A percentile compares a stretch with the other conserved stretches of the same genome.
Conservation (phyloP, 306 rosid species). For the Cucurbita moschata region DNA sequence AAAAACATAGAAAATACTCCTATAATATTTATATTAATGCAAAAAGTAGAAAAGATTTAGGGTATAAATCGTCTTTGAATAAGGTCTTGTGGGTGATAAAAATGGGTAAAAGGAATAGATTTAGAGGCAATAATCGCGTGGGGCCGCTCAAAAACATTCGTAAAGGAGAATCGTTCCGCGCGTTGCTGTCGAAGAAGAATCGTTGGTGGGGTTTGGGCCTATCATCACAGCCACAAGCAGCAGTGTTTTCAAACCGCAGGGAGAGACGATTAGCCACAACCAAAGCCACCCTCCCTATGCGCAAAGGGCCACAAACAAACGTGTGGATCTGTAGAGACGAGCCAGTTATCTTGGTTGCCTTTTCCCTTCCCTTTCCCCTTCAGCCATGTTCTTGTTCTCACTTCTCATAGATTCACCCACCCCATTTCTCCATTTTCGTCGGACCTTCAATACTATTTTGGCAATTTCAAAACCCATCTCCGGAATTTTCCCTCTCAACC, state of each 20-base stretch:
- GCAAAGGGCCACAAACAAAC: slow-evolving; percentile 8
- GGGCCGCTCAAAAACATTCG: neutral
- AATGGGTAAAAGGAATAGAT: neutral
- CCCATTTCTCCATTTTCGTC: slow-evolving; percentile 20
- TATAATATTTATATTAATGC: too few relatives aligned
- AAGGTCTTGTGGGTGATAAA: too few relatives aligned
- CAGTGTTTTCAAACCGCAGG: neutral
- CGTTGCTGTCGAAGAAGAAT: neutral
- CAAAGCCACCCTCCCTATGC: neutral
- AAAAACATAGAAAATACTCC: too few relatives aligned
- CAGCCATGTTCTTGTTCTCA: slow-evolving; percentile 22
- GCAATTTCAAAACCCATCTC: neutral
- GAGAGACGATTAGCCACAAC: neutral
- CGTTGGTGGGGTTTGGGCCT: neutral
- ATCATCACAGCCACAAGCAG: neutral
- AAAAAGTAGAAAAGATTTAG: too few relatives aligned
- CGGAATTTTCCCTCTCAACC: neutral
- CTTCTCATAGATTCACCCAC: slow-evolving; percentile 10
- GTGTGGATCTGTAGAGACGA: slow-evolving; percentile 1
- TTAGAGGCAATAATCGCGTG: neutral
- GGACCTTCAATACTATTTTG: slow-evolving; percentile 4
- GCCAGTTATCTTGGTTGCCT: neutral
- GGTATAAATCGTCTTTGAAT: too few relatives aligned
- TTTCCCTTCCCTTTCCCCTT: neutral
- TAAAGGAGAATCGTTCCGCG: neutral